phyloP scores from a whole-genome alignment of 192 early-diverging fungal genomes.

The Helicostylum pulchrum region DNA sequence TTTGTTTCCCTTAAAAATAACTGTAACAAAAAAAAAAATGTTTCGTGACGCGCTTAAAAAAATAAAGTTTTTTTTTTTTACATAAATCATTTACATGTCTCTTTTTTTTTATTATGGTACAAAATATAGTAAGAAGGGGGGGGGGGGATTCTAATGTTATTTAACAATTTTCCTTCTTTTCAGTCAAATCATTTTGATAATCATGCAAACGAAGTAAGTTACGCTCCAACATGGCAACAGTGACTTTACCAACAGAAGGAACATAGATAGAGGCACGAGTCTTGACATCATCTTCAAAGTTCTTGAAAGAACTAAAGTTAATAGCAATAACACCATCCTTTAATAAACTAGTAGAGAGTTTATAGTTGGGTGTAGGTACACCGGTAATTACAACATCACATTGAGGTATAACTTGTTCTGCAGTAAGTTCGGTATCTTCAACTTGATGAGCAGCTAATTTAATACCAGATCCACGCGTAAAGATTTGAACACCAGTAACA shows the following conservation, averaged over 20 bases:
- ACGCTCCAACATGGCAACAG: conserved; percentile 96
- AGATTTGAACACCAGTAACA: conserved; percentile 80
- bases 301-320: conserved; percentile 95
- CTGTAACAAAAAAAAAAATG: not conserved
- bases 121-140: not conserved
- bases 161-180: conserved; percentile 12
- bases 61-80: not conserved
- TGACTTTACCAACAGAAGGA: conserved; percentile 95
- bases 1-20: too few relatives aligned
- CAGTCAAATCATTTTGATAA: conserved; percentile 49
- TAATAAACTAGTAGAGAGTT: conserved; percentile 78
- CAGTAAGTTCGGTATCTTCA: conserved; percentile 64
- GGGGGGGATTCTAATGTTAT: not conserved
- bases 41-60: not conserved
- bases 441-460: conserved; percentile 68
- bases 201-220: conserved; percentile 89
- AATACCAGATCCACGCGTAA: conserved; percentile 63
- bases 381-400: conserved; percentile 98
- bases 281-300: conserved; percentile 93
- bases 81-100: not conserved
- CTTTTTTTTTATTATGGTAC: conserved; percentile 8
- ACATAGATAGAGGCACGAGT: conserved; percentile 95
- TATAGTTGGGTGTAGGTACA: conserved; percentile 86
- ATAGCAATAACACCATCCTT: conserved; percentile 97
- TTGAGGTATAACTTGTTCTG: conserved; percentile 77